phyloP scores from a whole-genome alignment of 176 grass and related monocot genomes.

The Aegilops tauschii region DNA sequence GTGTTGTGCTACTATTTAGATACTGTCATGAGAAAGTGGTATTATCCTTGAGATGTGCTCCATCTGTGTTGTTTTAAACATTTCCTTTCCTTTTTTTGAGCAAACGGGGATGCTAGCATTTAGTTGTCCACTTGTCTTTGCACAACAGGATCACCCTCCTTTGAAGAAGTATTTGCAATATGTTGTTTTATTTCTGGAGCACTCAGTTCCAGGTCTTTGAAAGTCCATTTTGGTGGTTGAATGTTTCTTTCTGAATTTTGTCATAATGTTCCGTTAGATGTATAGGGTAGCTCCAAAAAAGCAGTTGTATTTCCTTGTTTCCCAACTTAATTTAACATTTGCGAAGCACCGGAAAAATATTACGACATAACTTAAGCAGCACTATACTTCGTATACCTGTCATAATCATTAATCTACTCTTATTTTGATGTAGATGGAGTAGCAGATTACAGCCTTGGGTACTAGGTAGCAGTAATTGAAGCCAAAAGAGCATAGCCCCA shows the following conservation, averaged over 20 bases:
- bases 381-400: no score
- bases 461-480: conserved; percentile 37
- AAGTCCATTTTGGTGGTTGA: background rate
- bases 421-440: conserved; percentile 53
- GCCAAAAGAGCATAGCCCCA: background rate
- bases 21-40: no score
- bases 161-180: no score
- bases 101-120: no score
- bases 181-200: background rate
- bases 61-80: no score
- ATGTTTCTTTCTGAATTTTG: background rate
- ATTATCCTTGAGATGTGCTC: no score
- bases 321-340: background rate
- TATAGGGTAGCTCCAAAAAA: background rate
- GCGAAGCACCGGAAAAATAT: background rate
- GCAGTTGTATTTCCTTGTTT: background rate
- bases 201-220: background rate
- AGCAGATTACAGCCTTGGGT: conserved; percentile 62
- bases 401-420: background rate
- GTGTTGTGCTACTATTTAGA: no score
- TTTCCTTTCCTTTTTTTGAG: no score
- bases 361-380: background rate
- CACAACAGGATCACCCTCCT: no score
- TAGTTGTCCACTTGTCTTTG: no score
- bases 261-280: background rate